Conservation (phyloP, 352 stramenopile genomes). For the Phytophthora foliorum region DNA sequence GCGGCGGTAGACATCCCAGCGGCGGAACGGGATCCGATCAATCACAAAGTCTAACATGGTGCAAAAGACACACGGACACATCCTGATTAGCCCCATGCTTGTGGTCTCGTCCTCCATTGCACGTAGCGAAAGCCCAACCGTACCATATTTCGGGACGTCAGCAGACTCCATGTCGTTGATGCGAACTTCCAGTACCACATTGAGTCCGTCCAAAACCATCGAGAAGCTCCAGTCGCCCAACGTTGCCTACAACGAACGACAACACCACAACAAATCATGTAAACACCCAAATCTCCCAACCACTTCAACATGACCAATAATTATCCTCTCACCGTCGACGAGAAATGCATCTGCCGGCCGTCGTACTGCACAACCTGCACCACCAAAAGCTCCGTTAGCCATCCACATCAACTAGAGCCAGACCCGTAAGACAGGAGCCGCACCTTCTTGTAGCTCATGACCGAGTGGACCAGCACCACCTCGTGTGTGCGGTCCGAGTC, state of each 20-base stretch:
- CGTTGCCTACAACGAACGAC: slow-evolving; percentile 54
- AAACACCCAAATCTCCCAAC: slow-evolving; percentile 6
- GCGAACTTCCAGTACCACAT: slow-evolving; percentile 82
- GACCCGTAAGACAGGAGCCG: slow-evolving; percentile 1
- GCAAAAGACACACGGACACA: slow-evolving; percentile 32
- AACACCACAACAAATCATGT: slow-evolving; percentile 15
- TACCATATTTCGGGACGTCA: slow-evolving; percentile 90
- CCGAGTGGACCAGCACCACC: slow-evolving; percentile 82
- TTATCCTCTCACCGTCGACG: slow-evolving; percentile 59
- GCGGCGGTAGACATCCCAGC: slow-evolving; percentile 85
- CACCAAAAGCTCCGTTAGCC: slow-evolving; percentile 7
- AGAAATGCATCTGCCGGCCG: slow-evolving; percentile 86
- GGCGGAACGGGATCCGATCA: slow-evolving; percentile 81
- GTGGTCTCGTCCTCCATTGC: not conserved
- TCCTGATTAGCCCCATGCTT: slow-evolving; percentile 11
- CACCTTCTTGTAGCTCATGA: slow-evolving; percentile 91
- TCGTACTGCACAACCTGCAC: slow-evolving; percentile 80
- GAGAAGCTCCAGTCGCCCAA: slow-evolving; percentile 82
- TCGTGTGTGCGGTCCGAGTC: slow-evolving; percentile 79
- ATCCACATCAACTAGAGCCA: slow-evolving; percentile 4
- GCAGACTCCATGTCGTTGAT: slow-evolving; percentile 85
- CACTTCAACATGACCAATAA: slow-evolving; percentile 8
- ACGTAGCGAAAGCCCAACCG: not conserved
- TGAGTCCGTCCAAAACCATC: slow-evolving; percentile 83
- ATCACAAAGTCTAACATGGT: slow-evolving; percentile 71